Percentiles rank a stretch among this genome's conserved stretches.
phyloP scores from a whole-genome alignment of 345 rosid species.

The Excoecaria agallocha region DNA sequence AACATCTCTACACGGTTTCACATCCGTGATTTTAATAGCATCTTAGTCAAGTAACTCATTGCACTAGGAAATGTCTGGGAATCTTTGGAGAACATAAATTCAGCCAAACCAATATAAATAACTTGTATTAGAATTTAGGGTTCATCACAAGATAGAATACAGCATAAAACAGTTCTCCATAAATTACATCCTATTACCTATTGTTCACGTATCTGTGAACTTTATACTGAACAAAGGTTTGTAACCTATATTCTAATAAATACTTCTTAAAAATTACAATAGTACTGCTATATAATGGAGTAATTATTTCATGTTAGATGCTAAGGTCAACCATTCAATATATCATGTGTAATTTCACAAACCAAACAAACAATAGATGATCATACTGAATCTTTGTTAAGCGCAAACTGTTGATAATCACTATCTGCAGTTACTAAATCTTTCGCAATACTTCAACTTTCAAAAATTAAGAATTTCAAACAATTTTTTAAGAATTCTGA shows the following conservation, averaged over 20 bases:
- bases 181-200: not conserved
- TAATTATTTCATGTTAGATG: not conserved
- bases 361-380: not conserved
- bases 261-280: too few species aligned
- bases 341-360: not conserved
- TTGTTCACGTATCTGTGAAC: too few species aligned
- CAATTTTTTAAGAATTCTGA: not conserved
- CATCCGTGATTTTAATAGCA: not conserved
- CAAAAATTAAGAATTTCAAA: not conserved
- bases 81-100: not conserved
- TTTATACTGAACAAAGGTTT: too few species aligned
- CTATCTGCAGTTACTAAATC: not conserved
- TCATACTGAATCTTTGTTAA: not conserved
- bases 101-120: not conserved
- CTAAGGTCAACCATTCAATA: not conserved
- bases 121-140: not conserved
- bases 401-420: not conserved
- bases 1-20: not conserved
- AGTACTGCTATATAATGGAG: not conserved
- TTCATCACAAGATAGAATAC: not conserved
- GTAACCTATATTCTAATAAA: too few species aligned
- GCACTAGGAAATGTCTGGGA: not conserved
- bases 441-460: not conserved
- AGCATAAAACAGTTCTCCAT: not conserved
- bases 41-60: not conserved